Evolutionary conservation across 1,284 basidiomycete genomes (phyloP), one percentile per base, ranked within the genome.

Genomic region (Crepidotus sp.): DNA sequence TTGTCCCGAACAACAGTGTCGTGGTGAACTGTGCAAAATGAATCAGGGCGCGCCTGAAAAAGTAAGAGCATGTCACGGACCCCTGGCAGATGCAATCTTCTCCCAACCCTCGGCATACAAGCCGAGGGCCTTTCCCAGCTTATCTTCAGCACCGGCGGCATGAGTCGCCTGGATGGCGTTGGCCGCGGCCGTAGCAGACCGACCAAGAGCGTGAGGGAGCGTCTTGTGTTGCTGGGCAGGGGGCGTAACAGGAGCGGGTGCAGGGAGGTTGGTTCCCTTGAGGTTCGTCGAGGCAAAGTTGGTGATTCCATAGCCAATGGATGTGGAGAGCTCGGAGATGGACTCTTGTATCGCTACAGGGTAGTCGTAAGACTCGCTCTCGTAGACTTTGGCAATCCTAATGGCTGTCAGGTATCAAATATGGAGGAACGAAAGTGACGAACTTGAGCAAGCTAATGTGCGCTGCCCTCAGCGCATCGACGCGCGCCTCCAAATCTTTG

Each of bases 401-500:
- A 1, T 8, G 25, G 15, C 10, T n/a, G n/a, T n/a, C n/a, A n/a
- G 4, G 17, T 17, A 22, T 46, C 33, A 41, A 25, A 42, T 3
- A 26, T 6, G 9, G 19, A 17, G 36, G 15, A 19, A 18, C 37
- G 13, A 22, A 22, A 27, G 10, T 74, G 49, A 46, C 35, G 30
- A 55, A 84, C 82, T 86, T 96, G 63, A 96, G 75, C 39, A 98
- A 56, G 22, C 76, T 65, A 47, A 83, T 61, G 63, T 98, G 94
- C 2, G 87, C 82, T 40, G 74, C 68, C 57, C 84, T 81, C 46
- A 98, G 77, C 33, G 90, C 90, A 67, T 98, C 96, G 31, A 98
- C 95, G 46, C 93, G 83, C 39, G 83, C 74, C 67, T 98, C 95
- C 55, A 98, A 80, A 59, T 94, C 88, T 62, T 83, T 93, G 77